Conservation (phyloP, 2,329 filamentous ascomycete species). For the Xylariaceae sp. region DNA sequence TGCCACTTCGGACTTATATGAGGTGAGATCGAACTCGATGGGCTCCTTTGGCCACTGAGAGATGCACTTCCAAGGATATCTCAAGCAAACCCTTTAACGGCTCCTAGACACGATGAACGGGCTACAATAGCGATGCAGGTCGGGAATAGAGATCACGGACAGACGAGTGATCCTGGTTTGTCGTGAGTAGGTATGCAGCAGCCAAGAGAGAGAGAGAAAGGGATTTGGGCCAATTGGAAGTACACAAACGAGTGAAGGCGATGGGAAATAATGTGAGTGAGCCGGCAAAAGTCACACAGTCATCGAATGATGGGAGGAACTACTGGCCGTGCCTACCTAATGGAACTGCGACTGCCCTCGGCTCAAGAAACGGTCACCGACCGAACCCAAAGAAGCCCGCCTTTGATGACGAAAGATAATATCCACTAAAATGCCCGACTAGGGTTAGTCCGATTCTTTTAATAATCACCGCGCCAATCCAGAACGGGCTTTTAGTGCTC, state of each 20-base stretch:
- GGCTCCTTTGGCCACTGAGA: neutral
- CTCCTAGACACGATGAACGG: neutral
- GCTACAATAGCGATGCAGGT: neutral
- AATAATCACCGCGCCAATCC: no score
- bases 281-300: neutral
- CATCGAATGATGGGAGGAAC: neutral
- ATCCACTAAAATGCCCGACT: neutral
- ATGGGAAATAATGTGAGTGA: no score
- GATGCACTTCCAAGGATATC: neutral
- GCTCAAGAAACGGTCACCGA: conserved; percentile 8
- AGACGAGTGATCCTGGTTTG: no score
- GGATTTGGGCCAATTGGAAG: no score
- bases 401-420: neutral
- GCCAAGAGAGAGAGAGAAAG: no score
- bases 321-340: neutral
- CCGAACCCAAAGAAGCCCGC: neutral
- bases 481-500: no score
- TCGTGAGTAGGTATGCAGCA: no score
- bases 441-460: no score
- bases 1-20: neutral
- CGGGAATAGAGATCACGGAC: neutral
- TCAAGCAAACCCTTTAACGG: neutral
- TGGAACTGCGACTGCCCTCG: no score
- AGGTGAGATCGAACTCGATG: neutral
- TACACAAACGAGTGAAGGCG: no score